Percentiles rank a stretch among this genome's conserved stretches.
Evolutionary conservation across 1,284 basidiomycete species (phyloP).

Genomic region (Ceratorhiza oryzae-sativae): DNA sequence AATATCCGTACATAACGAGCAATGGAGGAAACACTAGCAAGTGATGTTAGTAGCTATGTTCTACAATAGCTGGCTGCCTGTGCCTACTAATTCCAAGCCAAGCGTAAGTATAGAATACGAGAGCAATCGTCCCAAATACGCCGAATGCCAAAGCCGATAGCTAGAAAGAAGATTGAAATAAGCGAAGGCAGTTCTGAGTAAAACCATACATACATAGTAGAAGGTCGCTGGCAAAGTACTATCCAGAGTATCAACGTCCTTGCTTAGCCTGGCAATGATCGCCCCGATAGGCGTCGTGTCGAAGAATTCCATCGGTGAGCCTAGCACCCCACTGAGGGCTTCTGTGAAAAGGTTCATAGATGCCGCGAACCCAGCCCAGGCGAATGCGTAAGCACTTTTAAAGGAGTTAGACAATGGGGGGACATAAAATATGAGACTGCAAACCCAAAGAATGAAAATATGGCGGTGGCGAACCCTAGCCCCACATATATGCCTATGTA

Average conservation of each 20-base stretch:
- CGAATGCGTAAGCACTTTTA: conserved; percentile 47
- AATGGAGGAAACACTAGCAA: conserved; percentile 56
- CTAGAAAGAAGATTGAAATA: conserved; percentile 46
- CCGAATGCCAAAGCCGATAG: conserved; percentile 58
- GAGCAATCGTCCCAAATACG: conserved; percentile 63
- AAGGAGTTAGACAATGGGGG: not conserved
- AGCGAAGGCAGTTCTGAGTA: not conserved
- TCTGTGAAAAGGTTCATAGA: conserved; percentile 67
- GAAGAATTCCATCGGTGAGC: conserved; percentile 78
- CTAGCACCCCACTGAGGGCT: conserved; percentile 63
- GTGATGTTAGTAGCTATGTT: not conserved
- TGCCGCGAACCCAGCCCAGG: conserved; percentile 64
- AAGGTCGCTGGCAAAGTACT: conserved; percentile 50
- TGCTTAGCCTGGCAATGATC: conserved; percentile 65
- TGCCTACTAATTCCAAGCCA: conserved; percentile 56
- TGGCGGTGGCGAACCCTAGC: conserved; percentile 63
- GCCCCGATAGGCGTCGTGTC: conserved; percentile 82
- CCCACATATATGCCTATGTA: conserved; percentile 76
- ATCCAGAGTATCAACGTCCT: conserved; percentile 57
- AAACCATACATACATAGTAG: conserved; percentile 42
- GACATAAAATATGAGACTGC: conserved; percentile 39
- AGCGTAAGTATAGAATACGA: conserved; percentile 71
- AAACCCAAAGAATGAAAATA: conserved; percentile 65
- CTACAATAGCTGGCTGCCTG: not conserved
- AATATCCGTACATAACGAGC: conserved; percentile 43